phyloP scores from a whole-genome alignment of 306 rosid genomes.

The Potentilla sterilis region DNA sequence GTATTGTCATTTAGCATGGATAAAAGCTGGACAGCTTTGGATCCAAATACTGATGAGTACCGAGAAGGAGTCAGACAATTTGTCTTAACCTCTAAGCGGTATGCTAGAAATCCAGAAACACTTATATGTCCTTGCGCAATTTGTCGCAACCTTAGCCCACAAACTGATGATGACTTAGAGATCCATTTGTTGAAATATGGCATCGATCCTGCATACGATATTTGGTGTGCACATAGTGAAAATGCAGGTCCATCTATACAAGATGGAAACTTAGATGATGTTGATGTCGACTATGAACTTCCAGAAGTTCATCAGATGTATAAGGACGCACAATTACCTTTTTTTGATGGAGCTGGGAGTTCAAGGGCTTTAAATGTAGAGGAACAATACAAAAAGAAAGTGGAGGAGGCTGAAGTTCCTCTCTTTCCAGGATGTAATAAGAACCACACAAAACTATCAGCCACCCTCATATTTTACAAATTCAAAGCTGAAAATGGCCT shows the following conservation, averaged over 20 bases:
- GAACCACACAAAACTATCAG: not conserved
- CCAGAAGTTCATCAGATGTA: not conserved
- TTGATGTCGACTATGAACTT: not conserved
- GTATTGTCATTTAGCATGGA: not conserved
- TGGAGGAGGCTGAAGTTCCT: not conserved
- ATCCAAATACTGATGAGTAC: not conserved
- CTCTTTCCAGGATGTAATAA: not conserved
- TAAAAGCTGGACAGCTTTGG: not conserved
- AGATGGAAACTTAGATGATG: no score
- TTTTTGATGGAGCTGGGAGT: not conserved
- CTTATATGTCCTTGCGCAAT: not conserved
- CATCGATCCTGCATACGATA: not conserved
- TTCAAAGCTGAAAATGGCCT: not conserved
- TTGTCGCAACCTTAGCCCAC: not conserved
- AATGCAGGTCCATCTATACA: no score
- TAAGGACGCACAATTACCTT: not conserved
- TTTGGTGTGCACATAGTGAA: no score
- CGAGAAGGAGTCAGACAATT: not conserved
- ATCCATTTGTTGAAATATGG: not conserved
- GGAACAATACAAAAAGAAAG: not conserved
- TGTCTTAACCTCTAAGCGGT: not conserved
- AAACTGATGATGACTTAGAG: not conserved
- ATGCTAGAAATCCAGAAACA: not conserved
- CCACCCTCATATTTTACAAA: not conserved
- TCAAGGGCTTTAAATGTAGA: not conserved